phyloP scores from a whole-genome alignment of 768 basidiomycete genomes.

The Crassisporium funariophilum region DNA sequence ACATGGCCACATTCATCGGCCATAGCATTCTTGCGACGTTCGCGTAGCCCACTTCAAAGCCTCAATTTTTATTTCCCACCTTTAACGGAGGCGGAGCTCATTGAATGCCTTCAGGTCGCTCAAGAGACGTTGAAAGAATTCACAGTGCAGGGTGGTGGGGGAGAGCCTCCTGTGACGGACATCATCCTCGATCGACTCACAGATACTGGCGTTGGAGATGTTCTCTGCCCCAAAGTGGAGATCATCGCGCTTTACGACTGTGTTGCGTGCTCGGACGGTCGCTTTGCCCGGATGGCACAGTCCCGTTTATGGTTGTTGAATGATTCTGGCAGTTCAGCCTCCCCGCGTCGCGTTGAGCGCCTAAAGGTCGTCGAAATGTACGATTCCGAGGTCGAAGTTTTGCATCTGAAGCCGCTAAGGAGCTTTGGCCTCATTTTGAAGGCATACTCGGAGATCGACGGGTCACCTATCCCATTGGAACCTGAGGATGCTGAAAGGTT shows the following conservation, averaged over 20 bases:
- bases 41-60: constrained; percentile 22
- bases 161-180: constrained; percentile 13
- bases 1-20: constrained; percentile 18
- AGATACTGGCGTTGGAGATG: constrained; percentile 3
- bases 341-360: background rate
- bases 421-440: constrained; percentile 19
- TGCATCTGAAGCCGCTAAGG: constrained; percentile 14
- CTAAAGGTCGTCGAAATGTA: constrained; percentile 19
- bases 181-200: constrained; percentile 19
- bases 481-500: constrained; percentile 15
- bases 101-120: constrained; percentile 19
- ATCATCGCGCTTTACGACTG: constrained; percentile 24
- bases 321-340: background rate
- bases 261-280: constrained; percentile 18
- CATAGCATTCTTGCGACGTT: constrained; percentile 16
- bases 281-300: constrained; percentile 18
- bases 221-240: constrained; percentile 22
- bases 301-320: constrained; percentile 10
- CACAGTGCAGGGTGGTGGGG: constrained; percentile 18
- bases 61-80: constrained; percentile 22
- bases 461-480: constrained; percentile 10
- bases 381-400: constrained; percentile 11
- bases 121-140: constrained; percentile 24
- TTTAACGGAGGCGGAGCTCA: constrained; percentile 16
- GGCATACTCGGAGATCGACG: constrained; percentile 14